Evolutionary conservation across 2,329 filamentous ascomycete species (phyloP), one percentile per base, ranked within the genome.

Genomic region (Balansia obtecta): DNA sequence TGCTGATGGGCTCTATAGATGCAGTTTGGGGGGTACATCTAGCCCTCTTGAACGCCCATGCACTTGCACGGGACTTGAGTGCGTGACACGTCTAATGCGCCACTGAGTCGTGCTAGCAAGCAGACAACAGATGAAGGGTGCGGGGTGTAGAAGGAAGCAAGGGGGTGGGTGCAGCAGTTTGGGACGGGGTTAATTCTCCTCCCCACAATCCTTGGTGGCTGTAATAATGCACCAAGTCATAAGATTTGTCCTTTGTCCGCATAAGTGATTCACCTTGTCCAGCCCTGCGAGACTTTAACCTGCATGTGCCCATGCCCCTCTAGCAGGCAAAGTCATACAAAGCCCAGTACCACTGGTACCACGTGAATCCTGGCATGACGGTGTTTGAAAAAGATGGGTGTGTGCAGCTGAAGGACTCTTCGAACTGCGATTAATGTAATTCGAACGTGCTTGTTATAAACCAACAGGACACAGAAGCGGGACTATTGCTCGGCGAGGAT

Each of bases 51-150:
- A 45, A 33, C n/a, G 37, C 46, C 49, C 41, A 18, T 39, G 43
- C 38, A 46, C 48, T 51, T 49, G 46, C 52, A 53, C 52, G 49
- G 46, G 52, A 49, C 43, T 43, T 46, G 52, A 46, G 34, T 33
- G 49, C 48, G 51, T 53, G 48, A 53, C 51, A 38, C 18, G 42
- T 16, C 22, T 12, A 27, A 50, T 46, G 32, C 13, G 30, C 34
- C 22, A 39, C 37, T 13, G 16, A 18, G 30, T 7, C 38, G 38
- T 20, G 37, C 43, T 37, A 50, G 42, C 27, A 40, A 20, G 22
- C 15, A 16, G 34, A 40, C 20, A 30, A 16, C 32, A 20, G 13
- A 43, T 33, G 48, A 50, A 42, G 47, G 51, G 33, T 51, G 45
- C 18, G 40, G 38, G 44, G 18, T 45, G 34, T 15, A 4, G 12